These are phyloP conservation scores for Dictyostelium firmibasis DNA, from an alignment of 78 protist species.

Conservation along the genomic window DNA sequence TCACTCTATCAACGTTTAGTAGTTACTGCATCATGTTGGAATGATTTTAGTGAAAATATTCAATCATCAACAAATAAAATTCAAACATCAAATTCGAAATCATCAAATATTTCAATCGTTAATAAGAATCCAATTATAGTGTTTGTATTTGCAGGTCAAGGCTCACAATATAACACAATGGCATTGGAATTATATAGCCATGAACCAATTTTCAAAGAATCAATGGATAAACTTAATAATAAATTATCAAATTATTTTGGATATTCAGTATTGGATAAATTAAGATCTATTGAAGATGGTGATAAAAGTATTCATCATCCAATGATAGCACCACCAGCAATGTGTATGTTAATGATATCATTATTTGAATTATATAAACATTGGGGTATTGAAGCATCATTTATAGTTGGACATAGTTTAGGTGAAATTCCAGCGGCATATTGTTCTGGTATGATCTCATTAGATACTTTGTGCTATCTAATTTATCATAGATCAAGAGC, in stretches of 20 bases:
- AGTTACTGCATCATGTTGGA: slow-evolving; percentile 9
- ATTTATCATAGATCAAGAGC: background rate
- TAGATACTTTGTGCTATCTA: background rate
- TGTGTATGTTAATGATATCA: slow-evolving; percentile 28
- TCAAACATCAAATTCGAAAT: background rate
- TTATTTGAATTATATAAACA: slow-evolving; percentile 18
- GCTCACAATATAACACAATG: slow-evolving; percentile 75
- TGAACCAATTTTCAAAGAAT: background rate
- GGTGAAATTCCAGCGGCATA: slow-evolving; percentile 59
- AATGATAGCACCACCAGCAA: slow-evolving; percentile 39
- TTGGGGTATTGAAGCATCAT: slow-evolving; percentile 38
- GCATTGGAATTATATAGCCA: slow-evolving; percentile 1
- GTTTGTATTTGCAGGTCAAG: slow-evolving; percentile 76
- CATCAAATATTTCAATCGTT: background rate
- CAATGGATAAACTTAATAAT: slow-evolving; percentile 9
- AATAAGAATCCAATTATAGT: background rate
- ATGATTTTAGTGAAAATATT: background rate
- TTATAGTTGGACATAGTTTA: slow-evolving; percentile 72
- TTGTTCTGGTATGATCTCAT: slow-evolving; percentile 7
- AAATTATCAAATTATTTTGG: background rate
- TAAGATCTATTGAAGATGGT: background rate
- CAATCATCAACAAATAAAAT: background rate
- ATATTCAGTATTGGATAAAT: background rate
- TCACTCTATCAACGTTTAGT: background rate
- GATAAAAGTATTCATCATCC: slow-evolving; percentile 16